Evolutionary conservation across 257 asterid species (phyloP), one percentile per base, ranked within the genome.

Genomic region (Lycium ferocissimum): DNA sequence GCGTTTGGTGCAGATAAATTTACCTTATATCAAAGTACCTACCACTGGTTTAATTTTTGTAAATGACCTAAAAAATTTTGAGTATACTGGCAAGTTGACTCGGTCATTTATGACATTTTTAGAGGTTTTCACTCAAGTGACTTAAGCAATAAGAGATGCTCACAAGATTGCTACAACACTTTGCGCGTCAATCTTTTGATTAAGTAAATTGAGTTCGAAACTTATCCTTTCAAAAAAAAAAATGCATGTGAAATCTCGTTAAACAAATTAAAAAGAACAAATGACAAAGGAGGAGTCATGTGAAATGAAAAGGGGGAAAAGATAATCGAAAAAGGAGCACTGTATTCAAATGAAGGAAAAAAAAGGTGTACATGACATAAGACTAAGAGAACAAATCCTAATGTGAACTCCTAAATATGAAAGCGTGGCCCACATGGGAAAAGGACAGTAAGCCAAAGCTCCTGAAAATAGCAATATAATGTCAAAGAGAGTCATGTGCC

Each of bases 401-500:
- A 73, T 47, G 61, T 75, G 61, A 47, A 75, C 1, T 20, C 43
- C 20, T 7, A 75, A 75, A 75, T 75, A 75, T 49, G 8, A 22
- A 75, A 75, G 62, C 5, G 4, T 75, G 81, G 81, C 13, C 81
- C 62, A 75, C 81, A 49, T 49, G 81, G 81, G 37, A 51, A 49
- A 59, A 40, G 45, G 61, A 7, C 7, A 56, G 7, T 14, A n/a
- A n/a, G 61, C 61, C 20, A 56, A 75, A 75, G 81, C 14, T 49
- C 43, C 62, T 22, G 58, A 7, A 20, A 12, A 75, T 49, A 17
- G n/a, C 43, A 73, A 75, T 26, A 26, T 75, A 73, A 75, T 75
- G 81, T 75, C 81, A 75, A 75, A 75, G 62, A 1, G 4, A 75
- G 81, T 49, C 81, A 75, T 49, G 81, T 75, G 81, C 20, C 61